Percentiles rank a stretch among this genome's conserved stretches.
Conservation (phyloP, 768 basidiomycete species). For the Naganishia antarctica region DNA sequence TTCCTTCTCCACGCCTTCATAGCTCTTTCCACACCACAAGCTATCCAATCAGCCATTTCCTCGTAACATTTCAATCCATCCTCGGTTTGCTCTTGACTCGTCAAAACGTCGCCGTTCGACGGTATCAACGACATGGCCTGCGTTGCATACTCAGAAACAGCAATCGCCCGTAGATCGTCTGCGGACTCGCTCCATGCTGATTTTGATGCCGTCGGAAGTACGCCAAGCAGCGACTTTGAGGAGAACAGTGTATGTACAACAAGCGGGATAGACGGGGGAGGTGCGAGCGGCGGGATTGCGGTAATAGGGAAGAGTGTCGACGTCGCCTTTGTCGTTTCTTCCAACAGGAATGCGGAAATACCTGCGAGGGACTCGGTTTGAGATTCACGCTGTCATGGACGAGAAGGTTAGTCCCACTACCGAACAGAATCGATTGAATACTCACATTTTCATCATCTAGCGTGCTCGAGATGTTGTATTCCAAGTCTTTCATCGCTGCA, state of each 20-base stretch:
- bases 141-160: slow-evolving; percentile 44
- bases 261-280: slow-evolving; percentile 32
- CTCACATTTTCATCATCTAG: slow-evolving; percentile 20
- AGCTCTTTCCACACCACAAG: slow-evolving; percentile 36
- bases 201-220: slow-evolving; percentile 22
- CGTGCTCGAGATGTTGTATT: slow-evolving; percentile 24
- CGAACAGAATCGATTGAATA: background rate
- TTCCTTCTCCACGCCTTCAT: slow-evolving; percentile 35
- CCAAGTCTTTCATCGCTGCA: slow-evolving; percentile 36
- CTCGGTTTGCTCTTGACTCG: slow-evolving; percentile 29
- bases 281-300: slow-evolving; percentile 30
- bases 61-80: slow-evolving; percentile 39
- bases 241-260: slow-evolving; percentile 24
- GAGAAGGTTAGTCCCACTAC: background rate
- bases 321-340: slow-evolving; percentile 9
- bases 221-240: slow-evolving; percentile 26
- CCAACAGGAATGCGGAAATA: background rate
- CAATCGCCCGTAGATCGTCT: slow-evolving; percentile 42
- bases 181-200: slow-evolving; percentile 30
- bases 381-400: background rate
- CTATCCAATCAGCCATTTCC: slow-evolving; percentile 44
- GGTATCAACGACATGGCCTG: slow-evolving; percentile 16
- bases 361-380: background rate
- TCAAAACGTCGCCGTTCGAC: slow-evolving; percentile 1
- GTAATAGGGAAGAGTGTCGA: slow-evolving; percentile 39